phyloP scores from a whole-genome alignment of 2,329 filamentous ascomycete genomes.

The Pyricularia pennisetigena region DNA sequence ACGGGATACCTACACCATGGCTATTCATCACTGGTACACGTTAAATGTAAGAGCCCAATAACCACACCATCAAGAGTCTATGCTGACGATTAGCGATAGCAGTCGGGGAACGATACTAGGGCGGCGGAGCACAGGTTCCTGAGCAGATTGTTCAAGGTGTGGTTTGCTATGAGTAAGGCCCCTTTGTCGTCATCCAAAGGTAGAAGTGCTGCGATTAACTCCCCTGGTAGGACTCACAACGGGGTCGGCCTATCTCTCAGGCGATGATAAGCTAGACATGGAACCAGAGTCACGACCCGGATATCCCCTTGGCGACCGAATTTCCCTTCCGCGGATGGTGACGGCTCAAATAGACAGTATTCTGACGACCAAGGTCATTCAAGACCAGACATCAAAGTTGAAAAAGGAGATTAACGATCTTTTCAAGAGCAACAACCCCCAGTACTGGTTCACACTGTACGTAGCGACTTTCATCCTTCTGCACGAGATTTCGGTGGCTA shows the following conservation, averaged over 20 bases:
- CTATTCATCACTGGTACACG: conserved; percentile 13
- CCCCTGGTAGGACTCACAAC: conserved; percentile 29
- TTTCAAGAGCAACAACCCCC: conserved; percentile 21
- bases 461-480: conserved; percentile 30
- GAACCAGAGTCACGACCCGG: conserved; percentile 21
- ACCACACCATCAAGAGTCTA: not conserved
- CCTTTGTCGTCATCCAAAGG: not conserved
- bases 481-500: conserved; percentile 28
- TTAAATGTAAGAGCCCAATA: conserved; percentile 7
- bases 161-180: conserved; percentile 36
- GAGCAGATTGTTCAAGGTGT: conserved; percentile 29
- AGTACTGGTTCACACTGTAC: conserved; percentile 26
- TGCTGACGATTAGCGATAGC: not conserved
- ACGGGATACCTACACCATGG: conserved; percentile 18
- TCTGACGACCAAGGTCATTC: conserved; percentile 24
- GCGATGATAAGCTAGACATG: conserved; percentile 30
- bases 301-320: conserved; percentile 24
- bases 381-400: conserved; percentile 21
- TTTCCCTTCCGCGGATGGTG: conserved; percentile 32
- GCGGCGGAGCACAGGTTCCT: conserved; percentile 20
- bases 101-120: not conserved
- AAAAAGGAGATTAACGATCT: conserved; percentile 24
- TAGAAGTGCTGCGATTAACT: not conserved
- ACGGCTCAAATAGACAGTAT: conserved; percentile 35
- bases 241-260: conserved; percentile 31